Conservation (phyloP, 768 basidiomycete species). For the Phlebiopsis gigantea region DNA sequence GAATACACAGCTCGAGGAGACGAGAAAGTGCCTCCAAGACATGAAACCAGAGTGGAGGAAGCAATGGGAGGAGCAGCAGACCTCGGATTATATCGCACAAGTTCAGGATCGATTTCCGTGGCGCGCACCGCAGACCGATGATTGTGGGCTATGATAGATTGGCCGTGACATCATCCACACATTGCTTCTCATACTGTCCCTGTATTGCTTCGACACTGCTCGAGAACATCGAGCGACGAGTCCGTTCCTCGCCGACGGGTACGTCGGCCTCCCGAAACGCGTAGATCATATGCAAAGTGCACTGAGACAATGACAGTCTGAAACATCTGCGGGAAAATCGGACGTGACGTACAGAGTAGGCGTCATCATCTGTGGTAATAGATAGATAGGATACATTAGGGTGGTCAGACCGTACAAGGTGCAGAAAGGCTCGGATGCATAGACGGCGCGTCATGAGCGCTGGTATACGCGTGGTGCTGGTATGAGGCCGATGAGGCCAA, state of each 20-base stretch:
- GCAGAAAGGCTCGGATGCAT: not conserved
- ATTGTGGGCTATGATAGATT: not conserved
- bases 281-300: not conserved
- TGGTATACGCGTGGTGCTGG: constrained; percentile 56
- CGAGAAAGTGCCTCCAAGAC: not conserved
- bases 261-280: not conserved
- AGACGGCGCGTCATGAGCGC: constrained; percentile 14
- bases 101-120: not conserved
- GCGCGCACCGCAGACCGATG: not conserved
- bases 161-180: not conserved
- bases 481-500: constrained; percentile 72
- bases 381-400: constrained; percentile 1
- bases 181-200: too few relatives aligned
- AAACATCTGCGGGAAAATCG: not conserved
- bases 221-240: too few relatives aligned
- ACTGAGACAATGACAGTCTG: not conserved
- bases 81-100: too few relatives aligned
- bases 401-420: not conserved
- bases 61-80: constrained; percentile 3
- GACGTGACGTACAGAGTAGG: not conserved
- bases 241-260: not conserved
- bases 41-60: constrained; percentile 8
- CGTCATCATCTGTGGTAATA: not conserved
- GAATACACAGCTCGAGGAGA: not conserved
- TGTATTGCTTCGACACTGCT: too few relatives aligned